These are phyloP conservation scores for Caryocar brasiliense DNA, from an alignment of 441 rosid species.

Conservation along the genomic window DNA sequence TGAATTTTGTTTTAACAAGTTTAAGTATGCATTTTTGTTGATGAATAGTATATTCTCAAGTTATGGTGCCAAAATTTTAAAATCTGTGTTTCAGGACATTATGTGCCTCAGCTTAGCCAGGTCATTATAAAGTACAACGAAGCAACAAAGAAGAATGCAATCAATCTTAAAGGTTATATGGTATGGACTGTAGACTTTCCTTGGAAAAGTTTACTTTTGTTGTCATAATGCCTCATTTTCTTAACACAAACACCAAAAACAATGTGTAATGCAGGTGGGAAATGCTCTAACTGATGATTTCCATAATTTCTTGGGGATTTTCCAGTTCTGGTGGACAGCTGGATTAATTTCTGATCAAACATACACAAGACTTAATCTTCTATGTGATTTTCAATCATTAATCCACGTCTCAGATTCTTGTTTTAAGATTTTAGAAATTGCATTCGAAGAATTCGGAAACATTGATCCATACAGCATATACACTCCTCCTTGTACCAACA, in stretches of 20 bases:
- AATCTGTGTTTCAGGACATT: slow-evolving; percentile 55
- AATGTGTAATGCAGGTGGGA: slow-evolving; percentile 56
- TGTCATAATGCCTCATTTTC: not conserved
- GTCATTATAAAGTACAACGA: slow-evolving; percentile 58
- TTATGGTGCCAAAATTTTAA: not conserved
- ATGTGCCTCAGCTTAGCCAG: slow-evolving; percentile 89
- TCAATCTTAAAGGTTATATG: slow-evolving; percentile 88
- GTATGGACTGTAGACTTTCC: slow-evolving; percentile 26
- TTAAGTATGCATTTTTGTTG: not conserved
- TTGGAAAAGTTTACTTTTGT: not conserved
- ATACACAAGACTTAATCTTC: slow-evolving; percentile 44
- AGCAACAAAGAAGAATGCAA: slow-evolving; percentile 26
- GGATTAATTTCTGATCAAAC: slow-evolving; percentile 90
- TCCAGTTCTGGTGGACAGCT: slow-evolving; percentile 74
- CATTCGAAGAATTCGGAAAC: slow-evolving; percentile 57
- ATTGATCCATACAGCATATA: slow-evolving; percentile 82
- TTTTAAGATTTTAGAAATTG: slow-evolving; percentile 36
- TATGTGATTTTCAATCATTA: slow-evolving; percentile 60
- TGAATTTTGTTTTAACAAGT: no score
- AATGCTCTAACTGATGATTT: slow-evolving; percentile 83
- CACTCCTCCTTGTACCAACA: slow-evolving; percentile 59
- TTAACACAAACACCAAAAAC: slow-evolving; percentile 5
- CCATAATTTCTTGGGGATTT: slow-evolving; percentile 66
- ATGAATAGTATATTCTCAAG: not conserved
- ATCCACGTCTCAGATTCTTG: slow-evolving; percentile 58